Conservation (phyloP, 1,284 basidiomycete genomes). For the Volvariella surrecta region DNA sequence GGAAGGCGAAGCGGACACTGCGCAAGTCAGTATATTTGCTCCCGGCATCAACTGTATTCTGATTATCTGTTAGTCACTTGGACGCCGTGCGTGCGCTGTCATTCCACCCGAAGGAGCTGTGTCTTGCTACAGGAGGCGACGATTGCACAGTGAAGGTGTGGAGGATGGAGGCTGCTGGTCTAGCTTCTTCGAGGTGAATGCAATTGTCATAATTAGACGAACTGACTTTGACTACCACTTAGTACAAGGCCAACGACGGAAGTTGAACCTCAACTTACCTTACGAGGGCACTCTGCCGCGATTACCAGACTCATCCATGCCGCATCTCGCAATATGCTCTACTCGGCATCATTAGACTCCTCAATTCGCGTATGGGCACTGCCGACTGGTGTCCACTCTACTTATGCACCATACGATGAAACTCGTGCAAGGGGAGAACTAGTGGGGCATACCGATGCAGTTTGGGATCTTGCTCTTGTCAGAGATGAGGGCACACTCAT, state of each 20-base stretch:
- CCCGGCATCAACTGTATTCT: slow-evolving; percentile 12
- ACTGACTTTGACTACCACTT: slow-evolving; percentile 12
- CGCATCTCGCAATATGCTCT: slow-evolving; percentile 67
- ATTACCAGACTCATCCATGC: slow-evolving; percentile 88
- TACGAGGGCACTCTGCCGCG: slow-evolving; percentile 89
- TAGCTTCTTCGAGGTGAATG: slow-evolving; percentile 67
- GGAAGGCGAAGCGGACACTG: slow-evolving; percentile 79
- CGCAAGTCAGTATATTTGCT: slow-evolving; percentile 61
- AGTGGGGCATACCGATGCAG: slow-evolving; percentile 88
- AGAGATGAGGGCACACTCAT: slow-evolving; percentile 76
- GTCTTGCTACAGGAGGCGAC: slow-evolving; percentile 87
- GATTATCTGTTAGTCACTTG: slow-evolving; percentile 60
- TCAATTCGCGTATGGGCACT: slow-evolving; percentile 90
- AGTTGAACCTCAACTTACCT: slow-evolving; percentile 85
- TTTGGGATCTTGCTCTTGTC: slow-evolving; percentile 87
- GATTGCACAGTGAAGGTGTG: slow-evolving; percentile 96
- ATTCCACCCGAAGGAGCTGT: slow-evolving; percentile 79
- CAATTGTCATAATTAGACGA: slow-evolving; percentile 8
- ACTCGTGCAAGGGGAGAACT: slow-evolving; percentile 72
- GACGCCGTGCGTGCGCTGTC: slow-evolving; percentile 88
- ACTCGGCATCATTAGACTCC: slow-evolving; percentile 90
- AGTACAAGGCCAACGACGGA: slow-evolving; percentile 66
- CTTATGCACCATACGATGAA: slow-evolving; percentile 84
- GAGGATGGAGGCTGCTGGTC: slow-evolving; percentile 70
- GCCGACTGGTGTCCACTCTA: slow-evolving; percentile 64